Evolutionary conservation across 106 monocot species (phyloP).

Genomic region (Allium fistulosum): DNA sequence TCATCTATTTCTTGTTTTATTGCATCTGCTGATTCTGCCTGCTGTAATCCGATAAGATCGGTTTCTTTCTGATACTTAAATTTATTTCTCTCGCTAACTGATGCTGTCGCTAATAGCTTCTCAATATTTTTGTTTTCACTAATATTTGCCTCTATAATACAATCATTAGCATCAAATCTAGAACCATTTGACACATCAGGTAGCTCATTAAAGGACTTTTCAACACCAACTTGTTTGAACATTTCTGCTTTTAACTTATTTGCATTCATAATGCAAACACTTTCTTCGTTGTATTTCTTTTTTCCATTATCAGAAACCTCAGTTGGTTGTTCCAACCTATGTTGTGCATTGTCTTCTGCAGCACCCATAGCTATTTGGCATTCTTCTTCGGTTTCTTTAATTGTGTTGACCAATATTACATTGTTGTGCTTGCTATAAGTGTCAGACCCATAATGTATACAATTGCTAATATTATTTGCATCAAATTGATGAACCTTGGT

Average conservation of each 20-base stretch:
- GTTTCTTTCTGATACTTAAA: slow-evolving; percentile 7
- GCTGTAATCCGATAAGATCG: neutral
- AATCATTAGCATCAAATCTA: neutral
- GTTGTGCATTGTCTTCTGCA: neutral
- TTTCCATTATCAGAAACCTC: neutral
- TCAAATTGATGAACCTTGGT: neutral
- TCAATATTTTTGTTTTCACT: no score
- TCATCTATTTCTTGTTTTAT: slow-evolving; percentile 15
- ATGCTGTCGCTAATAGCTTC: neutral
- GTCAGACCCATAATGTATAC: neutral
- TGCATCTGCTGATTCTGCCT: neutral
- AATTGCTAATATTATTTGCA: neutral
- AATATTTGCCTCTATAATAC: no score
- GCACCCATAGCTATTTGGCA: neutral
- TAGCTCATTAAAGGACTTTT: neutral
- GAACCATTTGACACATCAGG: neutral
- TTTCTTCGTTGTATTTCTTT: no score
- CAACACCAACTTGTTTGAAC: neutral
- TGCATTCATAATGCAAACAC: neutral
- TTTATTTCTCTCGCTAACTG: neutral
- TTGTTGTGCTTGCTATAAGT: neutral
- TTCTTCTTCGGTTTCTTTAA: neutral
- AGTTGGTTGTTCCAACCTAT: neutral
- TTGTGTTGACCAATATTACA: neutral
- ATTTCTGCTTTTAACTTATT: neutral